Conservation (phyloP, 805 yeast genomes). For the Millerago galiae region DNA sequence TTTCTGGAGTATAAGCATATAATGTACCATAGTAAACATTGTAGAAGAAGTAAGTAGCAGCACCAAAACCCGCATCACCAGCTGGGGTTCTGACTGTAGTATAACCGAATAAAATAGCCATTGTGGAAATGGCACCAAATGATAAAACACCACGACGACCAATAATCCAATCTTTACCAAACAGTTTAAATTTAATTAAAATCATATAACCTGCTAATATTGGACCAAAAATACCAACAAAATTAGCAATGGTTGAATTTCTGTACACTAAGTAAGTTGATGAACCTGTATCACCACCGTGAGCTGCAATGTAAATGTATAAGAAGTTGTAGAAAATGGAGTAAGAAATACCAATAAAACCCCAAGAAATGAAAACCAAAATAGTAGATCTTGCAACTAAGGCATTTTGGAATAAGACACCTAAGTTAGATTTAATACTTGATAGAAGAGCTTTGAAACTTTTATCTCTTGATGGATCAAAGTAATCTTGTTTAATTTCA, state of each 20-base stretch:
- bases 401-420: conserved; percentile 37
- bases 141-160: conserved; percentile 56
- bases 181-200: conserved; percentile 10
- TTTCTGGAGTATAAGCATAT: conserved; percentile 64
- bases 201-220: conserved; percentile 36
- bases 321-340: conserved; percentile 47
- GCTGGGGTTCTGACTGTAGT: conserved; percentile 50
- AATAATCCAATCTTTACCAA: conserved; percentile 19
- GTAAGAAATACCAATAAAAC: conserved; percentile 47
- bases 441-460: conserved; percentile 10
- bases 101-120: conserved; percentile 55
- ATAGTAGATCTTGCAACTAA: conserved; percentile 34
- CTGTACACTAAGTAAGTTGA: conserved; percentile 38
- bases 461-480: conserved; percentile 16
- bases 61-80: conserved; percentile 44
- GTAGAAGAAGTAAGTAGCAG: conserved; percentile 42
- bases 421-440: conserved; percentile 31
- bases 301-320: conserved; percentile 42
- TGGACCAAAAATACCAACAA: conserved; percentile 44
- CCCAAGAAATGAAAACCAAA: conserved; percentile 47
- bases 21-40: conserved; percentile 51
- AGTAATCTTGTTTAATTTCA: conserved; percentile 26
- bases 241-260: conserved; percentile 40
- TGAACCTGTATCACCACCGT: conserved; percentile 41
- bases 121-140: conserved; percentile 45